Evolutionary conservation across 805 yeast genomes (phyloP).

Genomic region (Schizosaccharomyces octosporus): DNA sequence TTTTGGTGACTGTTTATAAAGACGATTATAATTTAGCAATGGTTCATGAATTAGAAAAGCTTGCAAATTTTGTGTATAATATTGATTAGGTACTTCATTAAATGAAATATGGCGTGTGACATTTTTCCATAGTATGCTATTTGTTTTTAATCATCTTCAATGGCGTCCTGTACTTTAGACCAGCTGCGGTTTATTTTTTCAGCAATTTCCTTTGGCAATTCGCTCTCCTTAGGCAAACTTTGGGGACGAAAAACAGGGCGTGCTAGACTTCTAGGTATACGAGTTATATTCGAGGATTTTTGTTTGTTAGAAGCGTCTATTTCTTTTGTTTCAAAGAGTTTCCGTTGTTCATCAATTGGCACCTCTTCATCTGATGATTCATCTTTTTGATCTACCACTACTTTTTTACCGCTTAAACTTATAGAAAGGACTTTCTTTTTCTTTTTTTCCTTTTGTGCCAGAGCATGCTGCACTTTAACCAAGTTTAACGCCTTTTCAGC

Average conservation of each 20-base stretch:
- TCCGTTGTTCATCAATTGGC: not conserved
- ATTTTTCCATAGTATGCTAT: too few species aligned
- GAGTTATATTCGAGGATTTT: not conserved
- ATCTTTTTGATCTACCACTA: not conserved
- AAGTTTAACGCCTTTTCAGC: conserved; percentile 69
- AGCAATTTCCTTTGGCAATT: not conserved
- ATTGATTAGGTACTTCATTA: too few species aligned
- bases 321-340: too few species aligned
- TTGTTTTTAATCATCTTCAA: not conserved
- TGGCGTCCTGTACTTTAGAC: not conserved
- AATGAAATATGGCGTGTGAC: too few species aligned
- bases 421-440: not conserved
- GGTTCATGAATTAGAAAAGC: too few species aligned
- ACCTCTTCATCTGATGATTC: not conserved
- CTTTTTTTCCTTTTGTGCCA: not conserved
- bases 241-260: not conserved
- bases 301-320: not conserved
- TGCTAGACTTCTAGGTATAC: not conserved
- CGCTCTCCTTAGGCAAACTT: not conserved
- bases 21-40: too few species aligned
- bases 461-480: conserved; percentile 61
- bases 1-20: too few species aligned
- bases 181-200: not conserved
- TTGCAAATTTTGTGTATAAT: too few species aligned
- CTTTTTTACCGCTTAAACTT: not conserved